Evolutionary conservation across 192 early-diverging fungal genomes (phyloP), one percentile per base, ranked within the genome.

Genomic region (Coemansia sp.): DNA sequence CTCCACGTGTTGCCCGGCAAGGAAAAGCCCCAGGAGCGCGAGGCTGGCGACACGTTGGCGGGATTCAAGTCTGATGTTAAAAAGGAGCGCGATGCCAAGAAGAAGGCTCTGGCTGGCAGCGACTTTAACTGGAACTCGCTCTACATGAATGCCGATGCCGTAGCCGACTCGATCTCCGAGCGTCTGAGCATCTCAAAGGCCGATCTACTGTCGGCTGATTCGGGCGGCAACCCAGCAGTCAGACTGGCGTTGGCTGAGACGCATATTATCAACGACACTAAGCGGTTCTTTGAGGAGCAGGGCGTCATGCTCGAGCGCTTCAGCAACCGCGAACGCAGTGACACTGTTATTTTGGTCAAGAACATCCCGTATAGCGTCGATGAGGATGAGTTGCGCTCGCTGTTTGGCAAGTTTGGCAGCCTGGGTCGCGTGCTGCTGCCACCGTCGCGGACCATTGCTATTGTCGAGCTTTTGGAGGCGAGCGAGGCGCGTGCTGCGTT

Each of bases 201-300:
- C n/a, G 95, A 98, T 22, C 91, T 99, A 41, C 78, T 99, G 60
- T 91, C 93, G 71, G 88, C 94, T 9, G 91, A 95, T 36, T 71
- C 76, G 9, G 61, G 64, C 50, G 86, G 85, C 15, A 95, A 97
- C 53, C 90, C 95, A 81, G 95, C 96, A 13, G 96, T 98, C 5
- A 87, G 95, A 27, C 85, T 99, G 65, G 96, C 97, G 1, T 87
- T 99, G 40, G 97, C 97, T n/a, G 97, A 99, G 85, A 98, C 97
- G 1, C 92, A 98, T 70, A 90, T 99, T 61, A 89, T 98, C 69
- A 88, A 88, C 71, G 96, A 99, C 72, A 97, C 97, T 16, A 99
- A 99, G 75, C 78, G 89, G 55, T 98, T 90, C 70, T 88, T 99
- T 62, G 91, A 93, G 73, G 87, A 92, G 39, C 89, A 95, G 52